Base-by-base conservation (phyloP, 345 rosid genomes). In the Murraya paniculata region DNA sequence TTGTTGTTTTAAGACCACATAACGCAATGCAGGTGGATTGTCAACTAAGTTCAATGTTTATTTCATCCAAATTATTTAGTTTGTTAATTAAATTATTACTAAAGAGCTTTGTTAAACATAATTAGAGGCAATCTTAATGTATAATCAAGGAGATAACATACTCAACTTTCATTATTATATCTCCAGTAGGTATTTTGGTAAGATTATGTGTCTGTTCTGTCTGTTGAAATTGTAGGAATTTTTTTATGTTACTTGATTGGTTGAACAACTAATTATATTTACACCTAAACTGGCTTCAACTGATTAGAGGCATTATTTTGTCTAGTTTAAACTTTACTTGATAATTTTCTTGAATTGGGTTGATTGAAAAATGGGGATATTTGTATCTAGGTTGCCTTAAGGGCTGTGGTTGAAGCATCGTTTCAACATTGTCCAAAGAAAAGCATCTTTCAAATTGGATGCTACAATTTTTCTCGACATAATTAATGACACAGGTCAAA, bases 11-110 rank as follows among this genome's bases (percentile, higher is more conserved):
- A 48, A 48, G 60, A 13, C 62, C 68, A 73, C 65, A 39, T 39
- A 14, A 11, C 13, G 50, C 27, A 64, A 50, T 33, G 68, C 36
- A 64, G 50, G 50, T 64, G 48, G 62, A 33, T 30, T 75, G 71
- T 48, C 78, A 48, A 64, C 48, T 75, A 28, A 64, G 18, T 30
- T 75, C n/a, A 62, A 11, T 75, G 50, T n/a, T 61, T 48, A 75
- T 45, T 48, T 36, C 7, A 33, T 36, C n/a, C 16, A 7, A 31
- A 27, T 22, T 55, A 16, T 58, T 4, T 24, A 10, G 3, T 72
- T 22, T 33, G 2, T 14, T 69, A 9, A 25, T 25, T 25, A 48
- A 7, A 7, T 16, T 27, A 7, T 36, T n/a, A 56, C n/a, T 27
- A 69, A 27, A 48, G 13, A 19, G n/a, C 16, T 36, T 36, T 11